Conservation (phyloP, 176 grass and related monocot genomes). For the Thinopyrum elongatum region DNA sequence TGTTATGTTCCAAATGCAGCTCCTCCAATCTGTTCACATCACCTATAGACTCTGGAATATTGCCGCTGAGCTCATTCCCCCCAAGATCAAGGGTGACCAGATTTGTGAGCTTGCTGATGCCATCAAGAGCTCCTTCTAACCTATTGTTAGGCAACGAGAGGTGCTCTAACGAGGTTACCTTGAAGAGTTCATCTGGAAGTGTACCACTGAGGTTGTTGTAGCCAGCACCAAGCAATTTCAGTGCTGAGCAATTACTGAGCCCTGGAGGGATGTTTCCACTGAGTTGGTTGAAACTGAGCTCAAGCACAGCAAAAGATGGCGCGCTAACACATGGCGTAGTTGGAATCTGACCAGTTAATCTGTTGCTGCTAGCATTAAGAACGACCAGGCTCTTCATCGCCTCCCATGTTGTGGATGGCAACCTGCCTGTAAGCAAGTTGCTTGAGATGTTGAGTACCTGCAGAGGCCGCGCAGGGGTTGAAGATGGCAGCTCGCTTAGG, state of each 20-base stretch:
- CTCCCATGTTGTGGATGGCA: not conserved
- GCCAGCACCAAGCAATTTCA: constrained; percentile 15
- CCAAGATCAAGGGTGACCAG: constrained; percentile 4
- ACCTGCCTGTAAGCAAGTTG: not conserved
- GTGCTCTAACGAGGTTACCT: not conserved
- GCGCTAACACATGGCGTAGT: not conserved
- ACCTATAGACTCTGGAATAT: constrained; percentile 9
- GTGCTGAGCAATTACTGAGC: not conserved
- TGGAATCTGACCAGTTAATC: constrained; percentile 39
- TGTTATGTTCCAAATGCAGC: constrained; percentile 33
- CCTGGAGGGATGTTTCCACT: not conserved
- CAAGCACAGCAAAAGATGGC: not conserved
- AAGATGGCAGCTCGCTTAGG: not conserved
- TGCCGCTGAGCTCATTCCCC: not conserved
- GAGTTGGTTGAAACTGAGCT: not conserved
- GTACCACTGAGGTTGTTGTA: constrained; percentile 31
- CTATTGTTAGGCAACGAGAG: constrained; percentile 25
- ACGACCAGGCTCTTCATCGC: not conserved
- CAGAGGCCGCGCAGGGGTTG: not conserved
- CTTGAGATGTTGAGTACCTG: constrained; percentile 7
- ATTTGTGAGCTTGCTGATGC: constrained; percentile 24
- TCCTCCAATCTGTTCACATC: constrained; percentile 20
- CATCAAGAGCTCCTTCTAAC: not conserved
- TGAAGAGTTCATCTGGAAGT: not conserved
- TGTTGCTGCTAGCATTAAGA: not conserved